Percentiles rank a stretch among this genome's conserved stretches.
Conservation (phyloP, 108 stramenopile species). For the Discostella pseudostelligera region DNA sequence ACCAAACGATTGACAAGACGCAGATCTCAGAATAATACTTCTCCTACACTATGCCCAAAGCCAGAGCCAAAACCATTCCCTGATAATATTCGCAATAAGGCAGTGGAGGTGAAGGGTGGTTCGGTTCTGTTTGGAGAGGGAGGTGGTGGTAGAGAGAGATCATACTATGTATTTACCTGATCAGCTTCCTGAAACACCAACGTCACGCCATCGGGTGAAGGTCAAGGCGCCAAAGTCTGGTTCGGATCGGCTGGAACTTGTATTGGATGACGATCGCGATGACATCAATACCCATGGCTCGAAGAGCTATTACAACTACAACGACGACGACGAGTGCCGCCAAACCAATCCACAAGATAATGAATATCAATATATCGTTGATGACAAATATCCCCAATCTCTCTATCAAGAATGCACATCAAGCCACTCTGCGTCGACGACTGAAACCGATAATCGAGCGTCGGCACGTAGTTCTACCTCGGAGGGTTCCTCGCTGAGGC, state of each 20-base stretch:
- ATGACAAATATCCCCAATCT: neutral
- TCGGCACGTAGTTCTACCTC: neutral
- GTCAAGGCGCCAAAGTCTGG: conserved; percentile 10
- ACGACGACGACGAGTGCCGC: neutral
- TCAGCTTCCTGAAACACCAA: too few species aligned
- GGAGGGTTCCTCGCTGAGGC: neutral
- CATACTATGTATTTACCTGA: too few species aligned
- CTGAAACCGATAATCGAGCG: conserved; percentile 4
- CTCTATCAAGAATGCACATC: neutral
- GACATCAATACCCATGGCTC: neutral
- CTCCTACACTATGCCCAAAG: too few species aligned
- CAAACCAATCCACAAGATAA: neutral
- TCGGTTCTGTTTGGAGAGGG: too few species aligned
- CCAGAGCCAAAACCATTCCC: too few species aligned
- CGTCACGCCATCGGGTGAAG: neutral
- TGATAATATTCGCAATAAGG: too few species aligned
- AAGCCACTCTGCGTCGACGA: neutral
- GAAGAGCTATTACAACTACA: neutral
- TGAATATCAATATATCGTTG: neutral
- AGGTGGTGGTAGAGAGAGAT: too few species aligned
- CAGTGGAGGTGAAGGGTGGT: too few species aligned
- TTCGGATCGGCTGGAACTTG: neutral
- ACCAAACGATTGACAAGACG: too few species aligned
- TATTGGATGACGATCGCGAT: neutral
- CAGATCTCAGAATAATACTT: too few species aligned